A percentile compares a stretch with the other conserved stretches of the same genome.
phyloP scores from a whole-genome alignment of 106 monocot genomes.

The Alisma plantagoaquatica region DNA sequence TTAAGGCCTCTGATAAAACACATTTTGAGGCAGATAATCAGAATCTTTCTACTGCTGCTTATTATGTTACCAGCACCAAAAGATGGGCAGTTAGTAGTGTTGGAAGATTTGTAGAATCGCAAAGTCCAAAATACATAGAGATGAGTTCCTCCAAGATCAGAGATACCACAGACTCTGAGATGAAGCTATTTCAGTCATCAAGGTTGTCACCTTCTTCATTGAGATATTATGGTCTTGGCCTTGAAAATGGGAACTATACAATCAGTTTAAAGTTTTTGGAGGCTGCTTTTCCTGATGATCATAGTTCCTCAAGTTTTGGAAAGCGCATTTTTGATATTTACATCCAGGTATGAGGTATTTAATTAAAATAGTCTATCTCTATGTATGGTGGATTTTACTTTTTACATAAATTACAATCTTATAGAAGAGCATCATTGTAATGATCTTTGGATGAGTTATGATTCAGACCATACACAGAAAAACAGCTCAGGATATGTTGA shows the following conservation, averaged over 20 bases:
- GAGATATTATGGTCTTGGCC: constrained; percentile 85
- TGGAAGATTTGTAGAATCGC: constrained; percentile 48
- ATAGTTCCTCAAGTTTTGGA: constrained; percentile 30
- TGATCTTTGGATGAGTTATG: too few species aligned
- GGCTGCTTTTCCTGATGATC: constrained; percentile 23
- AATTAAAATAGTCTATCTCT: too few species aligned
- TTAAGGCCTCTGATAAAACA: constrained; percentile 29
- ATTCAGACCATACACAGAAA: too few species aligned
- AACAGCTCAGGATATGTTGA: too few species aligned
- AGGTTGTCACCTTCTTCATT: constrained; percentile 81
- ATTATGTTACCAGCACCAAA: constrained; percentile 39
- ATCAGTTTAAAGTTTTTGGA: constrained; percentile 66
- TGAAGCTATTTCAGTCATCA: constrained; percentile 66
- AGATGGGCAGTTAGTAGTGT: constrained; percentile 74
- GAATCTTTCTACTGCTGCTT: constrained; percentile 52
- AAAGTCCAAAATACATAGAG: constrained; percentile 33
- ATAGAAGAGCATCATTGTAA: too few species aligned
- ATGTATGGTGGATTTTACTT: too few species aligned
- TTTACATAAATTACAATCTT: too few species aligned
- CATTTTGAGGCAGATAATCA: constrained; percentile 46
- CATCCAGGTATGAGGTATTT: constrained; percentile 81
- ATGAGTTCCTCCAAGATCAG: constrained; percentile 26
- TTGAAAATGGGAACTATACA: constrained; percentile 81
- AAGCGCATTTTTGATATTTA: constrained; percentile 81
- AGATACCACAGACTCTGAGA: constrained; percentile 64